Evolutionary conservation across 2,329 filamentous ascomycete species (phyloP), one percentile per base, ranked within the genome.

Genomic region (Botrytis paeoniae): DNA sequence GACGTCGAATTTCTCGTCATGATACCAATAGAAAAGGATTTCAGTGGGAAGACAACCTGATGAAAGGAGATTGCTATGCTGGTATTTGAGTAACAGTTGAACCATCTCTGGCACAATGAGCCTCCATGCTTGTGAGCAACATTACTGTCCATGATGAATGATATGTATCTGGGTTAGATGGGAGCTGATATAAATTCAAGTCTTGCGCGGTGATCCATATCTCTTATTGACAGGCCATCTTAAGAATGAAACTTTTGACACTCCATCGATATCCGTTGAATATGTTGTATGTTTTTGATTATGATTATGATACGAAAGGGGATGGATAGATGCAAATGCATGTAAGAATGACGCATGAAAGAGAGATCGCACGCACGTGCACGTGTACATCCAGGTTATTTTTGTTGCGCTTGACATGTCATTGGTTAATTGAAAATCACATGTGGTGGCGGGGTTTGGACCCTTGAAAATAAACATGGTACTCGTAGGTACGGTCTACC

Each of bases 401-500:
- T 29, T 29, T 41, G 14, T 1, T 66, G 43, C 63, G 63, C 41
- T 45, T 37, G 63, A 37, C 0, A n/a, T 66, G 10, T 66, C 12
- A 66, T 66, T 51, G 63, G 63, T 37, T 25, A 2, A 25, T 48
- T 9, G 45, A 51, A 10, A 3, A 16, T n/a, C 20, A 37, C 25
- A 39, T 18, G 35, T 62, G 35, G 59, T 61, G 59, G 62, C 62
- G 29, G 41, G 62, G n/a, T 10, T 8, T 35, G 62, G n/a, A 64
- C 41, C 41, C 60, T 62, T 41, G 37, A 62, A 32, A 29, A 57
- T 18, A 29, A 54, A 54, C 12, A 54, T 29, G 4, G 25, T 12
- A n/a, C 1, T n/a, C n/a, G n/a, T n/a, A n/a, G n/a, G n/a, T n/a
- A 7, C 5, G 10, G 16, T 5, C 0, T 54, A 2, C 48, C 48